phyloP scores from a whole-genome alignment of 2,329 filamentous ascomycete genomes.

The Colletotrichum salicis region DNA sequence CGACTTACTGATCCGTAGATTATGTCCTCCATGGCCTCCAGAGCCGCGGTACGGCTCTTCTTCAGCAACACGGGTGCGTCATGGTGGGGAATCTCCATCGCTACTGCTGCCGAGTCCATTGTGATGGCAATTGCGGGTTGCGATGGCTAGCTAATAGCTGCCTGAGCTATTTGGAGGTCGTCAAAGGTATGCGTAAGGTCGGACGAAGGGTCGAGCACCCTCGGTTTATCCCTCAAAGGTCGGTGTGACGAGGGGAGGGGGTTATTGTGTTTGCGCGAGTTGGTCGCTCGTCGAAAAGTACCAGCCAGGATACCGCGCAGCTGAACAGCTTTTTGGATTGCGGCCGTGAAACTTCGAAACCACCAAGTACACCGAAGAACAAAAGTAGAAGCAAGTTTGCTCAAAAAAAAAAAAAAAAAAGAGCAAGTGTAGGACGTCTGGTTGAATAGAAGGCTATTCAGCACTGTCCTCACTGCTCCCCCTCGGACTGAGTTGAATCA shows the following conservation, averaged over 20 bases:
- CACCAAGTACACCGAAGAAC: background rate
- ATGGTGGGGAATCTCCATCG: constrained; percentile 36
- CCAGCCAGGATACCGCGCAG: constrained; percentile 16
- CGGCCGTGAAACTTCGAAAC: constrained; percentile 8
- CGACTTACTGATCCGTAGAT: constrained; percentile 82
- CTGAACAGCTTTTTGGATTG: constrained; percentile 8
- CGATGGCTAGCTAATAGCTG: background rate
- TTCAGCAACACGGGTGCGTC: constrained; percentile 31
- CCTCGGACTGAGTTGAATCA: constrained; percentile 33
- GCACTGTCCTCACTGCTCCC: constrained; percentile 37
- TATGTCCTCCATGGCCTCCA: constrained; percentile 86
- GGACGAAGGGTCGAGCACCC: background rate
- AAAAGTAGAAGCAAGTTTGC: background rate
- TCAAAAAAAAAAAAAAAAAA: constrained; percentile 29
- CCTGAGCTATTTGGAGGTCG: constrained; percentile 11
- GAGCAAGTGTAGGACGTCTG: constrained; percentile 33
- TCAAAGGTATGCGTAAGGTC: constrained; percentile 1
- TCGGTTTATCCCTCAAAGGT: constrained; percentile 12
- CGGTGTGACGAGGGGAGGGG: constrained; percentile 3
- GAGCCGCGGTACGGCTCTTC: constrained; percentile 49
- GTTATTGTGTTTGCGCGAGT: background rate
- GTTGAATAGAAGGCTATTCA: constrained; percentile 36
- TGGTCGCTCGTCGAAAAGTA: constrained; percentile 1
- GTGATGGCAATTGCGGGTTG: background rate
- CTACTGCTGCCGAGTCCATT: constrained; percentile 32